These are phyloP conservation scores for Schwanniomyces yamadae DNA, from an alignment of 805 yeast species.

Conservation along the genomic window DNA sequence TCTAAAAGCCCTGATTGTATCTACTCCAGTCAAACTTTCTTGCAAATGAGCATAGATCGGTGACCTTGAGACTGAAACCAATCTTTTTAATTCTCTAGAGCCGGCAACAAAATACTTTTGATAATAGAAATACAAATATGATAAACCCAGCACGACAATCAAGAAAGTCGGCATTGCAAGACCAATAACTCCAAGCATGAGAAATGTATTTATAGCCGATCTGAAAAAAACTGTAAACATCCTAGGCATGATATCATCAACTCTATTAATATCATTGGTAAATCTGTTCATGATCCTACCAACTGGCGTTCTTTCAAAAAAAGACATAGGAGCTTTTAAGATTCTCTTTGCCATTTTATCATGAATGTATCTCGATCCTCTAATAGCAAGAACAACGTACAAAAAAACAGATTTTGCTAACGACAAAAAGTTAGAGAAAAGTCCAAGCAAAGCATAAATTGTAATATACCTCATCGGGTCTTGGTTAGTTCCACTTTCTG, in stretches of 20 bases:
- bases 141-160: slow-evolving; percentile 23
- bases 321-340: slow-evolving; percentile 41
- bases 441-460: slow-evolving; percentile 27
- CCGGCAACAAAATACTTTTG: slow-evolving; percentile 33
- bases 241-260: slow-evolving; percentile 36
- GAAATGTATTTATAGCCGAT: slow-evolving; percentile 14
- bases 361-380: slow-evolving; percentile 33
- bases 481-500: slow-evolving; percentile 23
- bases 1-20: slow-evolving; percentile 37
- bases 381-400: slow-evolving; percentile 29
- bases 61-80: slow-evolving; percentile 64
- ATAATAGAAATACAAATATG: slow-evolving; percentile 30
- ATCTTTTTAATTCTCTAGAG: slow-evolving; percentile 71
- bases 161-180: slow-evolving; percentile 33
- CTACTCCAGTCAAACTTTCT: slow-evolving; percentile 37
- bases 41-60: slow-evolving; percentile 37
- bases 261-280: slow-evolving; percentile 33
- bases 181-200: slow-evolving; percentile 21
- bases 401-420: slow-evolving; percentile 28
- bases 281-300: slow-evolving; percentile 41
- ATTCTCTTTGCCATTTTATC: slow-evolving; percentile 35
- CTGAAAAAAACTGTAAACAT: slow-evolving; percentile 21
- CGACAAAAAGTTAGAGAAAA: slow-evolving; percentile 24
- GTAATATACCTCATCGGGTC: slow-evolving; percentile 23
- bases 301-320: slow-evolving; percentile 42